Percentiles rank a stretch among this genome's conserved stretches.
Evolutionary conservation across 2,329 filamentous ascomycete genomes (phyloP).

Genomic region (Pseudovirgaria hyperparasitica): DNA sequence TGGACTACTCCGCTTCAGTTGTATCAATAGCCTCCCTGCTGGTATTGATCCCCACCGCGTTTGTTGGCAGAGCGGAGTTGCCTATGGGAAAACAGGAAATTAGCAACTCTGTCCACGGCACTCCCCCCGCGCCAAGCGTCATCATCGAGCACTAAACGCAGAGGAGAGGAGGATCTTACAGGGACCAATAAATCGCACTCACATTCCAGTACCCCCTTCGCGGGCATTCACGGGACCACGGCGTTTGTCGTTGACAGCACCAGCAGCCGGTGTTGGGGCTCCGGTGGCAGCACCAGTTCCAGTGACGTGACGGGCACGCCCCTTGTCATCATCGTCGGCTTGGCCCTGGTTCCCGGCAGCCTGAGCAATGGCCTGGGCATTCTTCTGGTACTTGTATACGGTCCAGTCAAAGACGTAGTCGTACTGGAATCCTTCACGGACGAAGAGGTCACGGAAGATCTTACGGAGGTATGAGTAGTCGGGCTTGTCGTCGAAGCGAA

Average conservation of each 20-base stretch:
- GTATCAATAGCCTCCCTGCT: slow-evolving; percentile 36
- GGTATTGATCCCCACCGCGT: slow-evolving; percentile 33
- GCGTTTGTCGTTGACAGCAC: slow-evolving; percentile 51
- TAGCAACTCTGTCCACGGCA: slow-evolving; percentile 36
- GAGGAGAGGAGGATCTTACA: slow-evolving; percentile 82
- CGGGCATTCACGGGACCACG: slow-evolving; percentile 62
- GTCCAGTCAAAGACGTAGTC: slow-evolving; percentile 99
- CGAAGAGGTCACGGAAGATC: slow-evolving; percentile 99
- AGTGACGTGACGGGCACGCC: slow-evolving; percentile 41
- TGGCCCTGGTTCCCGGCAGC: slow-evolving; percentile 53
- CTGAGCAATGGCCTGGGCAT: slow-evolving; percentile 85
- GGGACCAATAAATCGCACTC: slow-evolving; percentile 72
- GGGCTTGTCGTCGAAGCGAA: slow-evolving; percentile 98
- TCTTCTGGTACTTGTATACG: slow-evolving; percentile 99
- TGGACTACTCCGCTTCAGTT: slow-evolving; percentile 26
- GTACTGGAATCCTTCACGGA: slow-evolving; percentile 98
- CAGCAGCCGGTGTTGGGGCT: slow-evolving; percentile 43
- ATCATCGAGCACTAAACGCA: slow-evolving; percentile 67
- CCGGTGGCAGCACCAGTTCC: slow-evolving; percentile 54
- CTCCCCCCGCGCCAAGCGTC: slow-evolving; percentile 60
- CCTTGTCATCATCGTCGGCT: slow-evolving; percentile 66
- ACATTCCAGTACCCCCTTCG: slow-evolving; percentile 91
- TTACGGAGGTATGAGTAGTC: slow-evolving; percentile 99
- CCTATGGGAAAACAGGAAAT: slow-evolving; percentile 32
- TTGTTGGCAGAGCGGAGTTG: slow-evolving; percentile 40